Evolutionary conservation across 768 basidiomycete genomes (phyloP), one percentile per base, ranked within the genome.

Genomic region (Boletus subparvulus): DNA sequence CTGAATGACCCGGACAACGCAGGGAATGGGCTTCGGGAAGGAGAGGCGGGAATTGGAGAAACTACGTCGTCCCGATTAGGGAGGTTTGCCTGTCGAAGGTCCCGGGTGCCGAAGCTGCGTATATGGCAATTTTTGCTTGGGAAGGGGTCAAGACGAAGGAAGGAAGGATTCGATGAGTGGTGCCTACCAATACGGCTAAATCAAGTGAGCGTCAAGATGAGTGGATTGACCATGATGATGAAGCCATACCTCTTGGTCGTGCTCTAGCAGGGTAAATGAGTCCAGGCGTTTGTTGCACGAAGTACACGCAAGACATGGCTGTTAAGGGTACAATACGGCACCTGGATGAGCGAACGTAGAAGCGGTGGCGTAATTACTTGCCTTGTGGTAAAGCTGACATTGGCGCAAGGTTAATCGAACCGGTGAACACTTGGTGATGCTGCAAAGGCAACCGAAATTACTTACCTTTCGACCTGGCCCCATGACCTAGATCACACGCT

Each of bases 381-480:
- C 90, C 79, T 90, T 92, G 73, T 92, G 90, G 65, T 91, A 94
- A 41, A 90, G 77, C 90, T 90, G 62, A 28, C 28, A 37, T 54
- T 52, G 43, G 36, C 44, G 14, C n/a, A 24, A 50, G 42, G 30
- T 17, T 40, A n/a, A 52, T 24, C 45, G 11, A 39, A 19, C 13
- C 13, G 17, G 42, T 57, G 52, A 59, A 43, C 32, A 54, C 39
- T 8, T 16, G 14, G 47, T 37, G 44, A 59, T 46, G 49, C 28
- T 46, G 52, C 36, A 39, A 33, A 26, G 35, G 26, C 33, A 44
- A 46, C 36, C 42, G 50, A 54, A 56, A 55, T 55, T 30, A 61
- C 82, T 65, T 67, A 92, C 93, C 83, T 88, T 93, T 69, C 93
- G 83, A 24, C 89, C 93, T 51, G 93, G 93, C 19, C 93, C 93